Base-by-base conservation (phyloP, 2,329 filamentous ascomycete genomes). In the Trichoderma citrinoviride region DNA sequence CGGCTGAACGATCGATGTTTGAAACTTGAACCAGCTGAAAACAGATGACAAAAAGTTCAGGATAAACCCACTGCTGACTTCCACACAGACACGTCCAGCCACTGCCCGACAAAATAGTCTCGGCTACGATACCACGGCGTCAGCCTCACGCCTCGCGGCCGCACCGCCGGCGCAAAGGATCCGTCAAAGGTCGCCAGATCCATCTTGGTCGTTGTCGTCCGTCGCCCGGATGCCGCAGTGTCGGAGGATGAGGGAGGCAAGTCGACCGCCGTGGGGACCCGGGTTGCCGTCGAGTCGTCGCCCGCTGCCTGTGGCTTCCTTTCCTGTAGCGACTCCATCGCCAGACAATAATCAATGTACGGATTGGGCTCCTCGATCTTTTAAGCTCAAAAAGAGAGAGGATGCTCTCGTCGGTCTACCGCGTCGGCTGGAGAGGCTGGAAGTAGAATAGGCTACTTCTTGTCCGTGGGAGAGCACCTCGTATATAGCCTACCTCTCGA, bases 51-150 rank as follows among this genome's bases (percentile, higher is more conserved):
- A 44, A 27, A 44, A 19, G 1, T 14, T 37, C 33, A 37, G 5
- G 14, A 14, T 12, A 37, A 62, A 63, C 68, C 43, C 64, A 73
- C 72, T 17, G 70, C 70, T 14, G 72, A 68, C 46, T 69, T 70
- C 71, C 72, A 74, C n/a, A 75, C 69, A 5, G 65, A 65, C 6
- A 62, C 37, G 23, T 71, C 67, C 15, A 57, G 54, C 73, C 73
- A 75, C 8, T 71, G 71, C 7, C 66, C 65, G 5, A 70, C 47
- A 40, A 70, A 71, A 52, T 74, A 74, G 10, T 69, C 66, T 7
- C 66, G 54, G 12, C 70, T 68, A 15, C 61, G 68, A 37, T 73
- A 74, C 71, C 71, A 76, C 1, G 71, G 72, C 19, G 56, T 49
- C 21, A 41, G 3, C 27, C 66, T 61, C 17, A 46, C 33, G 12